These are phyloP conservation scores for Yamadazyma takamatsuzukensis DNA, from an alignment of 805 yeast species.

Conservation along the genomic window DNA sequence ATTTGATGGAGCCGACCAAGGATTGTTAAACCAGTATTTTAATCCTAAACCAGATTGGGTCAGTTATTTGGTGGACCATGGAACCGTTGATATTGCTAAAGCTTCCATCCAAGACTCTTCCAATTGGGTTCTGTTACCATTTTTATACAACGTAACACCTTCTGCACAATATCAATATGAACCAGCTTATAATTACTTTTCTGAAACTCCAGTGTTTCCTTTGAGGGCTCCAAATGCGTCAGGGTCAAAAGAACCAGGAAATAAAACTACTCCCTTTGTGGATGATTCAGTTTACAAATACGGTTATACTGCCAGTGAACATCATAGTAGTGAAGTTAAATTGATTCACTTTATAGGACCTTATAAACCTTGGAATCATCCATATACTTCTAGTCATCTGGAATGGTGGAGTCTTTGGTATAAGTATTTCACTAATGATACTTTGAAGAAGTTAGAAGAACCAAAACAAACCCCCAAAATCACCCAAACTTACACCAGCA, in stretches of 20 bases:
- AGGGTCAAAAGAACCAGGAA: constrained; percentile 3
- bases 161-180: constrained; percentile 60
- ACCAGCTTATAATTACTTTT: constrained; percentile 63
- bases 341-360: constrained; percentile 68
- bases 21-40: constrained; percentile 76
- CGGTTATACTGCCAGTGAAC: constrained; percentile 17
- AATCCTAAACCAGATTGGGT: constrained; percentile 42
- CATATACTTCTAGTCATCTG: constrained; percentile 17
- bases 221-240: constrained; percentile 1
- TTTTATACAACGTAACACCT: constrained; percentile 78
- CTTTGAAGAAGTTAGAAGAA: constrained; percentile 1
- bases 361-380: constrained; percentile 51
- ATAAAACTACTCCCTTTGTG: not conserved
- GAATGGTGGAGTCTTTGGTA: constrained; percentile 42
- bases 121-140: constrained; percentile 73
- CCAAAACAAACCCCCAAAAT: not conserved
- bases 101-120: constrained; percentile 5
- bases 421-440: constrained; percentile 17
- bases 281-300: constrained; percentile 11
- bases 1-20: constrained; percentile 94
- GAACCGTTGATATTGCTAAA: not conserved
- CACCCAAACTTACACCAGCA: constrained; percentile 8
- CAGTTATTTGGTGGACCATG: constrained; percentile 2
- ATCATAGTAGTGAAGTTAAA: constrained; percentile 33
- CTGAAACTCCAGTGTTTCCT: constrained; percentile 9